Conservation (phyloP, 2,329 filamentous ascomycete genomes). For the Aspergillus fumigatiaffinis region DNA sequence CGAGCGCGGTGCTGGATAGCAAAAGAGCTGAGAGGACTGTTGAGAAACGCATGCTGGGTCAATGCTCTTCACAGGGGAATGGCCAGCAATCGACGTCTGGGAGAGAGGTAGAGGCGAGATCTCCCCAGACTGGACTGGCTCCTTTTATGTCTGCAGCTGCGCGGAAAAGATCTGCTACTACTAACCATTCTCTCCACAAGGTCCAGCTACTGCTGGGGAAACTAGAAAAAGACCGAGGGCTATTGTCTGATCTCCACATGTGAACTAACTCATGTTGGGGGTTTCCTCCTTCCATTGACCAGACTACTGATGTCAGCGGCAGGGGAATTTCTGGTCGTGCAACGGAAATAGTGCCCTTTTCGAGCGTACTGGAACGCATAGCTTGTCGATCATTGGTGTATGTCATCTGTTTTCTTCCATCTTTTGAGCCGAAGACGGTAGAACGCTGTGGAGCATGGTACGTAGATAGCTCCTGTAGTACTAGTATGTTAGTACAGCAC, state of each 20-base stretch:
- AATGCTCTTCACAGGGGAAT: conserved; percentile 11
- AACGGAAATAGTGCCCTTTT: conserved; percentile 13
- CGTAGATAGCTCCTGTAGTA: no score
- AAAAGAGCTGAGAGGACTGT: conserved; percentile 16
- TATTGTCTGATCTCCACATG: conserved; percentile 13
- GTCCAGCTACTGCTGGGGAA: conserved; percentile 6
- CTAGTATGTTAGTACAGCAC: no score
- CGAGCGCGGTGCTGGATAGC: conserved; percentile 20
- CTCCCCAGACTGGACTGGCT: conserved; percentile 5
- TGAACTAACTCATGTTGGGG: conserved; percentile 14
- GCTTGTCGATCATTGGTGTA: conserved; percentile 6
- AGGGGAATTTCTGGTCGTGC: conserved; percentile 2
- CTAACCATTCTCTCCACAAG: conserved; percentile 3
- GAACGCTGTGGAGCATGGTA: no score
- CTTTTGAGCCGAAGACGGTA: not conserved
- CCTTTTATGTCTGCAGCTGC: conserved; percentile 16
- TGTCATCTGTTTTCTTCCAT: not conserved
- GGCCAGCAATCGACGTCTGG: conserved; percentile 15
- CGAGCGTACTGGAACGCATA: conserved; percentile 3
- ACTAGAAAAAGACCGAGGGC: conserved; percentile 10
- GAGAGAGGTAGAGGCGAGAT: conserved; percentile 4
- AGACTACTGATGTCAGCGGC: conserved; percentile 8
- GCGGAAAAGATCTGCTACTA: conserved; percentile 2
- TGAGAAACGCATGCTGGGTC: conserved; percentile 21
- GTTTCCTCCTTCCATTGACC: conserved; percentile 1